These are phyloP conservation scores for Casuarina glauca DNA, from an alignment of 306 rosid species.

Conservation along the genomic window DNA sequence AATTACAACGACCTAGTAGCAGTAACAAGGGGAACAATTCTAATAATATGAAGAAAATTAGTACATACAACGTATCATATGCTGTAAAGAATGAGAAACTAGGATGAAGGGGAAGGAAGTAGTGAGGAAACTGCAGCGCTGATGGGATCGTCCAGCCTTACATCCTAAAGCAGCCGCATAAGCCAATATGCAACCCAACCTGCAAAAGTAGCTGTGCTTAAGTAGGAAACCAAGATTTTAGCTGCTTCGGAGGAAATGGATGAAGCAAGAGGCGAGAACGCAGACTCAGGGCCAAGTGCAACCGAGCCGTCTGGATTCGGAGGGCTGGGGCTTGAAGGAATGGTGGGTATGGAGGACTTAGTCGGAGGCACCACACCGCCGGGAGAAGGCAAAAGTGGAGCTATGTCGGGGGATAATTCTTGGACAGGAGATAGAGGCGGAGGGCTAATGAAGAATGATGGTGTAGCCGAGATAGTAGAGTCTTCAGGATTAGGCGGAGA, in stretches of 20 bases:
- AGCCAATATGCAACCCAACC: constrained; percentile 40
- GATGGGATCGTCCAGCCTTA: constrained; percentile 35
- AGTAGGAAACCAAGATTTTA: constrained; percentile 23
- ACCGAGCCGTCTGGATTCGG: constrained; percentile 67
- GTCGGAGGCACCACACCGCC: constrained; percentile 64
- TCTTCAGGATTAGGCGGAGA: constrained; percentile 36
- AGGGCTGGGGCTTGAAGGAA: constrained; percentile 90
- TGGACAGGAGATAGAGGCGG: constrained; percentile 43
- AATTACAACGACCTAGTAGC: background rate
- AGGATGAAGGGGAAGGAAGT: constrained; percentile 26
- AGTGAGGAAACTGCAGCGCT: constrained; percentile 9
- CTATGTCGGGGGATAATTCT: constrained; percentile 72
- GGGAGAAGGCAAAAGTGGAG: constrained; percentile 83
- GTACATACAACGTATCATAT: constrained; percentile 26
- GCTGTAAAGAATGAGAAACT: constrained; percentile 38
- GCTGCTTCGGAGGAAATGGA: constrained; percentile 45
- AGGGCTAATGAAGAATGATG: constrained; percentile 39
- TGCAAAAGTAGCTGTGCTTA: constrained; percentile 37
- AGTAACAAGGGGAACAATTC: background rate
- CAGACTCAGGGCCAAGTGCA: constrained; percentile 55
- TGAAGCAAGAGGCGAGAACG: constrained; percentile 60
- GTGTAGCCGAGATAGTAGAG: constrained; percentile 46
- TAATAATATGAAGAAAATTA: background rate
- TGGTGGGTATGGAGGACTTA: constrained; percentile 63
- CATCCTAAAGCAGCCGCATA: constrained; percentile 35